Evolutionary conservation across 352 stramenopile species (phyloP).

Genomic region (Globisporangium radiosum): DNA sequence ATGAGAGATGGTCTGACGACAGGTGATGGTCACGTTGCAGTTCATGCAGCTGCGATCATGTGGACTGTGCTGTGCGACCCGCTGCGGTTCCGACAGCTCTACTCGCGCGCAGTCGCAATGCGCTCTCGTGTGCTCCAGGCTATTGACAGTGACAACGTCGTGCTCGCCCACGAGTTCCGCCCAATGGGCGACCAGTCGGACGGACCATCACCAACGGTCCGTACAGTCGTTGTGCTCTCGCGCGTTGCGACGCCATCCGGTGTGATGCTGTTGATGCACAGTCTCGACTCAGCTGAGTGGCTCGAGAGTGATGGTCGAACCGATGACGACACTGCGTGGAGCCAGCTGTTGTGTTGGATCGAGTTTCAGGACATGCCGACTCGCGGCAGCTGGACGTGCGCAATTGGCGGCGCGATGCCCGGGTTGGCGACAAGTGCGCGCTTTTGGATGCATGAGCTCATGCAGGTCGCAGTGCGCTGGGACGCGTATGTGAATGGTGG

Average conservation of each 20-base stretch:
- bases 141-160: constrained; percentile 12
- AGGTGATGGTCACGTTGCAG: neutral
- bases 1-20: too few species aligned
- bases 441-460: constrained; percentile 11
- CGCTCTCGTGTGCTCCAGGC: constrained; percentile 7
- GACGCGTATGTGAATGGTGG: constrained; percentile 1
- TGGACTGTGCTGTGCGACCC: constrained; percentile 7
- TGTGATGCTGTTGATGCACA: neutral
- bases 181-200: constrained; percentile 6
- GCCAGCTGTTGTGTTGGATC: constrained; percentile 10
- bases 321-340: constrained; percentile 5
- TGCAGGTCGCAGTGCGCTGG: constrained; percentile 11
- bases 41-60: neutral
- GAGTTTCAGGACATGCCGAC: constrained; percentile 6
- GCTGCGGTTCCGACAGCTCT: neutral
- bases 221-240: constrained; percentile 7
- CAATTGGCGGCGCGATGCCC: constrained; percentile 5
- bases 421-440: neutral
- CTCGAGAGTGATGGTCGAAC: neutral
- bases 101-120: constrained; percentile 7
- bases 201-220: neutral
- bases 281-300: constrained; percentile 4
- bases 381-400: neutral
- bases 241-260: neutral
- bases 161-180: constrained; percentile 10